Evolutionary conservation across 805 yeast species (phyloP), one percentile per base, ranked within the genome.

Genomic region (Ogataea dorogensis): DNA sequence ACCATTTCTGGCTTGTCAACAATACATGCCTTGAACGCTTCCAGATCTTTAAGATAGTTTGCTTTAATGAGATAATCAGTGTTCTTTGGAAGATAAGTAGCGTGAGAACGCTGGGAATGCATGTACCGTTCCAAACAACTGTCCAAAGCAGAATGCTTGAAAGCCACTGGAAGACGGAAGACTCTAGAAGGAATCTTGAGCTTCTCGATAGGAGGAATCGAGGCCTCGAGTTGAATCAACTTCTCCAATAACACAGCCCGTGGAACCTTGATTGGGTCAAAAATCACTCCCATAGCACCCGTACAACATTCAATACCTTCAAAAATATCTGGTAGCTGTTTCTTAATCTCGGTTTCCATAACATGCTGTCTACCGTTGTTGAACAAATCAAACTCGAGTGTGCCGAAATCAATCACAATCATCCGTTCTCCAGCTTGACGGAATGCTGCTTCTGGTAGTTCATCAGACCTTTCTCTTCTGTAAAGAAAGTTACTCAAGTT

Each of bases 391-490:
- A 91, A 74, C 59, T 88, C 95, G 80, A 91, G 74, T 35, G 70
- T 69, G 54, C 98, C 98, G 57, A 88, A 91, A 64, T 91, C 98
- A 42, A 89, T 85, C 41, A 93, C 70, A 36, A 91, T 67, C 59
- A 86, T 91, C 51, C 97, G 79, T 60, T 91, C 98, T 62, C 98
- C 98, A 15, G 97, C 97, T 64, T 89, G 98, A 54, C 98, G 81
- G 60, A 84, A 87, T 5, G 81, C 81, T 19, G 84, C 88, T 46
- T 69, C 71, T 24, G 95, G 95, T 9, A 79, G 70, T 30, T 53
- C 59, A 3, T 62, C 51, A 10, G 71, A 56, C 16, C 71, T 20
- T 6, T 38, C 28, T 7, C 40, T 19, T 32, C 30, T 31, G 35
- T 43, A 24, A 9, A 43, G 24, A 14, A 36, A 35, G 6, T 31